These are phyloP conservation scores for Penicillium sp. DNA, from an alignment of 2,329 filamentous ascomycete species.

Conservation along the genomic window DNA sequence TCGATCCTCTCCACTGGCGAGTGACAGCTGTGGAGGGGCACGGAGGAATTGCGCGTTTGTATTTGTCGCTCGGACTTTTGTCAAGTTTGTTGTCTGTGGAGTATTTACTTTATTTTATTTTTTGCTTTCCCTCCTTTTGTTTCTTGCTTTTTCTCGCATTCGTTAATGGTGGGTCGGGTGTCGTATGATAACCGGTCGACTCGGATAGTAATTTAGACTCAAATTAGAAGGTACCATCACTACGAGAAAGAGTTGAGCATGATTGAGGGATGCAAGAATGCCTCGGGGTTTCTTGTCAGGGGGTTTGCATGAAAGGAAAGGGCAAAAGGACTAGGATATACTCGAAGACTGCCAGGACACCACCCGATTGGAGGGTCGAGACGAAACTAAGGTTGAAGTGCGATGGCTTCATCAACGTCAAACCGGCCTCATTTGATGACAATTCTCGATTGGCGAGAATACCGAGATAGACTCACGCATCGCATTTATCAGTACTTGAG, in stretches of 20 bases:
- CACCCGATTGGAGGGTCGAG: background rate
- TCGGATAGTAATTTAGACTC: too few relatives aligned
- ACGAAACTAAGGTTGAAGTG: background rate
- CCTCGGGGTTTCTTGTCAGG: too few relatives aligned
- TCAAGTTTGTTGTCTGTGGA: background rate
- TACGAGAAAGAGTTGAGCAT: background rate
- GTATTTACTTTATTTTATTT: background rate
- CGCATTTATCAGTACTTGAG: background rate
- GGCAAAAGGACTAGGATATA: background rate
- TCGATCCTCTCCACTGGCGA: background rate
- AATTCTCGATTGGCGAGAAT: background rate
- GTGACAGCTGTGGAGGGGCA: background rate
- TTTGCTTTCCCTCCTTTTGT: background rate
- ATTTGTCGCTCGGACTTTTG: background rate
- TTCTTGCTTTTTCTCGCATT: background rate
- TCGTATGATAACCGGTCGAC: slow-evolving; percentile 8
- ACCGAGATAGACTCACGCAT: background rate
- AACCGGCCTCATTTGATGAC: background rate
- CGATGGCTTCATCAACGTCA: slow-evolving; percentile 5
- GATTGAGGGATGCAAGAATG: too few relatives aligned
- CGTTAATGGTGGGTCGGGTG: background rate
- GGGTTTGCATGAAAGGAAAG: too few relatives aligned
- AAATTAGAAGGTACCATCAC: too few relatives aligned
- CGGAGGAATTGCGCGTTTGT: background rate
- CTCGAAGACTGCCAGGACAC: background rate